phyloP scores from a whole-genome alignment of 257 asterid species.

The Misopates orontium region DNA sequence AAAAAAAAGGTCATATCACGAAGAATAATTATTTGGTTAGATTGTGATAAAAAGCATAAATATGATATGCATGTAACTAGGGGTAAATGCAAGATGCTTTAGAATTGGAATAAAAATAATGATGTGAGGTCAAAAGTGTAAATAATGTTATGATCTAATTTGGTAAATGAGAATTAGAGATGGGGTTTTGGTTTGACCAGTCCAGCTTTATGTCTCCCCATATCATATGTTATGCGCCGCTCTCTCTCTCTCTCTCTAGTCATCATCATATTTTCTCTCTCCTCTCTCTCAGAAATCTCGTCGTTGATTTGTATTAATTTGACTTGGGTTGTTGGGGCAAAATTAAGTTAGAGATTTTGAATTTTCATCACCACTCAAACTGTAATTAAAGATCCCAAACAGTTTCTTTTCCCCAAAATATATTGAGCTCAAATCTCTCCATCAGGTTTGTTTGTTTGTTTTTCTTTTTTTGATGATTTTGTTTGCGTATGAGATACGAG shows the following conservation, averaged over 20 bases:
- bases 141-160: constrained; percentile 21
- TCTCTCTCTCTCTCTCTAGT: constrained; percentile 20
- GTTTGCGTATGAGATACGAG: no score
- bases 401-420: no score
- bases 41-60: no score
- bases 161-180: constrained; percentile 28
- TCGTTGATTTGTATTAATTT: constrained; percentile 46
- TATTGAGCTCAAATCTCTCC: constrained; percentile 35
- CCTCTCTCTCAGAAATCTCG: constrained; percentile 32
- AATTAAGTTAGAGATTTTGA: constrained; percentile 13
- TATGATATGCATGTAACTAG: no score
- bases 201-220: constrained; percentile 35
- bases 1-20: no score
- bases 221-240: no score
- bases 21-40: no score
- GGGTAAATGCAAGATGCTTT: no score
- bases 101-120: constrained; percentile 19
- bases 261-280: constrained; percentile 23
- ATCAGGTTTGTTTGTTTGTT: constrained; percentile 36
- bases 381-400: no score
- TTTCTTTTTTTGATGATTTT: constrained; percentile 3
- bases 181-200: constrained; percentile 64
- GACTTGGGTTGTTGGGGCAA: constrained; percentile 42
- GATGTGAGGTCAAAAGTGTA: not conserved
- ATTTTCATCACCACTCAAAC: no score